These are phyloP conservation scores for Shiraia bambusicola DNA, from an alignment of 2,329 filamentous ascomycete species.

Conservation along the genomic window DNA sequence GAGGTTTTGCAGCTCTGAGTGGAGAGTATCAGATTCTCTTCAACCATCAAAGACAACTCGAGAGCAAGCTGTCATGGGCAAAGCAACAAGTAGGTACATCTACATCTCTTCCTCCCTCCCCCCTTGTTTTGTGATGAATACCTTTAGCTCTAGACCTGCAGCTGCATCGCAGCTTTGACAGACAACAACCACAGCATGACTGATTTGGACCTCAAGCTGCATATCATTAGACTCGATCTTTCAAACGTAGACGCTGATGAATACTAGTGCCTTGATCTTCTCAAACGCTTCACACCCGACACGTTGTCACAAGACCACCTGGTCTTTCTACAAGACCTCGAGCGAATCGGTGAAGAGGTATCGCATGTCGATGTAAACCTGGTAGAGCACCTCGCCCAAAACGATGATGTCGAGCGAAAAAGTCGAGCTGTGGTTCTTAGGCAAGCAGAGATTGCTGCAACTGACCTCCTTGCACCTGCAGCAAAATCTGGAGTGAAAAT, in stretches of 20 bases:
- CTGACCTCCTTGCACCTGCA: conserved; percentile 25
- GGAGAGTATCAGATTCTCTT: conserved; percentile 51
- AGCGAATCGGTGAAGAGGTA: conserved; percentile 36
- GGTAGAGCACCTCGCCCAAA: conserved; percentile 40
- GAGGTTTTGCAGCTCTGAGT: conserved; percentile 51
- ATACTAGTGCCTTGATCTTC: conserved; percentile 42
- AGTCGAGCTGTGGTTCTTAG: conserved; percentile 37
- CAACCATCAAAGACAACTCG: conserved; percentile 48
- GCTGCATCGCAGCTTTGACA: conserved; percentile 49
- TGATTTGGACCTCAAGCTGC: conserved; percentile 29
- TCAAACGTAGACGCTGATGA: conserved; percentile 20
- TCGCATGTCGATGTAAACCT: conserved; percentile 28
- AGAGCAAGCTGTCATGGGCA: conserved; percentile 50
- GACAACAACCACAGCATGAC: conserved; percentile 48
- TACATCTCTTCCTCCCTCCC: conserved; percentile 3
- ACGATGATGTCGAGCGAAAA: conserved; percentile 38
- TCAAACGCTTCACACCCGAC: conserved; percentile 44
- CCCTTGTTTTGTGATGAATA: conserved; percentile 45
- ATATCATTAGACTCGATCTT: conserved; percentile 1
- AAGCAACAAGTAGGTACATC: conserved; percentile 50
- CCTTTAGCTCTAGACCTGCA: conserved; percentile 57
- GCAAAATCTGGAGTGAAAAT: conserved; percentile 41
- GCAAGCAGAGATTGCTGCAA: conserved; percentile 37
- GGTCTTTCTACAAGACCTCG: conserved; percentile 43
- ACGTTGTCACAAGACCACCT: conserved; percentile 44